phyloP scores from a whole-genome alignment of 176 grass and related monocot genomes.

The Canna indica region DNA sequence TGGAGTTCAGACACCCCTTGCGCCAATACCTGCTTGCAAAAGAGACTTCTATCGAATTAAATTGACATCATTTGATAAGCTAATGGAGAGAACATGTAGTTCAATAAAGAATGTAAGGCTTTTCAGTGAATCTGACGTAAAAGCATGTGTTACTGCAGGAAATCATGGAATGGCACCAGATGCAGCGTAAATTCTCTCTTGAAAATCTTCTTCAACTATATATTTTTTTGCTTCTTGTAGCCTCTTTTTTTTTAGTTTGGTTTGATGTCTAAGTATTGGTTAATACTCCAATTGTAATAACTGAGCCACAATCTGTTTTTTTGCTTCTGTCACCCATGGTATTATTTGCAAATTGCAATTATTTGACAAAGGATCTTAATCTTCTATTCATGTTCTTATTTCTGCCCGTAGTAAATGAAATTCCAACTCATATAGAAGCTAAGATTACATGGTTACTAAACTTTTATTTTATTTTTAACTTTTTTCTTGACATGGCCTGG shows the following conservation, averaged over 20 bases:
- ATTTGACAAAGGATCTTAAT: background rate
- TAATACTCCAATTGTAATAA: background rate
- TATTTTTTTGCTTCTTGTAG: background rate
- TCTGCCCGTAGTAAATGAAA: background rate
- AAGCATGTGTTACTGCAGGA: conserved; percentile 31
- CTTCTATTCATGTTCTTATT: background rate
- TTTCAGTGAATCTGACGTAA: conserved; percentile 52
- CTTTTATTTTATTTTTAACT: too few relatives aligned
- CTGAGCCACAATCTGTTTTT: background rate
- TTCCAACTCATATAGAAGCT: background rate
- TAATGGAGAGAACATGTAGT: conserved; percentile 66
- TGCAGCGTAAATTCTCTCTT: conserved; percentile 52
- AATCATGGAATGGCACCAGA: conserved; percentile 85
- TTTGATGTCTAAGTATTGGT: background rate
- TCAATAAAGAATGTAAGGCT: conserved; percentile 64
- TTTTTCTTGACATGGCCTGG: background rate
- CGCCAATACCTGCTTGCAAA: conserved; percentile 70
- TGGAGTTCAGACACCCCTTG: conserved; percentile 5
- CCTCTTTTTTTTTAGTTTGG: background rate
- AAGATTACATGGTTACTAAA: background rate
- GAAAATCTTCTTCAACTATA: background rate
- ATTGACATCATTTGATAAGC: conserved; percentile 83
- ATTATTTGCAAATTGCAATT: background rate
- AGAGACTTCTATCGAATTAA: conserved; percentile 71
- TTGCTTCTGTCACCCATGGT: background rate